Evolutionary conservation across 192 early-diverging fungal genomes (phyloP).

Genomic region (Tieghemiomyces parasiticus): DNA sequence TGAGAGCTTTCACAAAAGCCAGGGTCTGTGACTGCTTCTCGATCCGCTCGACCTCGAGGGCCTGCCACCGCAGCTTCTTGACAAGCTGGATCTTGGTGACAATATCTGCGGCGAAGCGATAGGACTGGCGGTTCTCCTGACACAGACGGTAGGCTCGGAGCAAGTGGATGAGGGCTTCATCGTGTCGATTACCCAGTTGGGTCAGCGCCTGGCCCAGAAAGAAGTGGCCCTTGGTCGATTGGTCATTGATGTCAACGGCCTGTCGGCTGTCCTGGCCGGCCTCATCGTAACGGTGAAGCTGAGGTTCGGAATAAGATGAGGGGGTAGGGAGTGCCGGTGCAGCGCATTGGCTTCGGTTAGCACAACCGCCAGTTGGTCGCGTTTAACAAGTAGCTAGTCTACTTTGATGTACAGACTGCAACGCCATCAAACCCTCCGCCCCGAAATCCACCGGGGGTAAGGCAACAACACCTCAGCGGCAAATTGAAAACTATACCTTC

Average conservation of each 20-base stretch:
- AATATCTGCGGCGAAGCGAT: background rate
- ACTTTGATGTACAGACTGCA: too few relatives aligned
- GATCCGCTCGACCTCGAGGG: slow-evolving; percentile 34
- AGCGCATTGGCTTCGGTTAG: too few relatives aligned
- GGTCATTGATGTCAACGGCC: background rate
- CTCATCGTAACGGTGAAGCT: background rate
- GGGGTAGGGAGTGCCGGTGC: too few relatives aligned
- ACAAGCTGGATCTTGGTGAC: background rate
- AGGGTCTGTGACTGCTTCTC: slow-evolving; percentile 40
- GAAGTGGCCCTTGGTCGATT: slow-evolving; percentile 2
- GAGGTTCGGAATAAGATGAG: too few relatives aligned
- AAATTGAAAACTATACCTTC: too few relatives aligned
- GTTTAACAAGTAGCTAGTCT: too few relatives aligned
- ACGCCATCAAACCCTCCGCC: too few relatives aligned
- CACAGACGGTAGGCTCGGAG: background rate
- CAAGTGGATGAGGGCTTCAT: background rate
- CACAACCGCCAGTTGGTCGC: too few relatives aligned
- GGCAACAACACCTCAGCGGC: too few relatives aligned
- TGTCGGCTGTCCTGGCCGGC: background rate
- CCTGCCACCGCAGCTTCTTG: slow-evolving; percentile 40
- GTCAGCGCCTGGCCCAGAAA: background rate
- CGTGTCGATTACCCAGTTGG: background rate
- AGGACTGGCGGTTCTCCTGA: background rate
- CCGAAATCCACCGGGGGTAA: too few relatives aligned
- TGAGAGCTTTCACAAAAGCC: slow-evolving; percentile 41